Conservation (phyloP, 176 grass and related monocot genomes). For the Ensete ventricosum region DNA sequence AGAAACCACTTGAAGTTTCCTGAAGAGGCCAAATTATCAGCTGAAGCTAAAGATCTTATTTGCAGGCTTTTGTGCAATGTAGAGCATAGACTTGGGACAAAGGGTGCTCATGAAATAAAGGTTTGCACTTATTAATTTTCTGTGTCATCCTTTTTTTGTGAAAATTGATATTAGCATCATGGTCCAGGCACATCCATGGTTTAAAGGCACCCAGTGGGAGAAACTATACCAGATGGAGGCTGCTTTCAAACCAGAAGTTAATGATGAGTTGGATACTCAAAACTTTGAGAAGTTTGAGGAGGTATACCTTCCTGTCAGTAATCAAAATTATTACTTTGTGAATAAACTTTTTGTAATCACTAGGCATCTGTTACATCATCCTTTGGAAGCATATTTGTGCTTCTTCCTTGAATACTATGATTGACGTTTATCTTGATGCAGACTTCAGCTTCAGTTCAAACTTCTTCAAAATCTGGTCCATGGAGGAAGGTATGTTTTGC, state of each 20-base stretch:
- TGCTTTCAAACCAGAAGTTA: slow-evolving; percentile 25
- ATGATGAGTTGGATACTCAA: slow-evolving; percentile 27
- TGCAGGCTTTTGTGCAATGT: slow-evolving; percentile 19
- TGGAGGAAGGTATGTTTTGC: slow-evolving; percentile 19
- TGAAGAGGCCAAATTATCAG: slow-evolving; percentile 18
- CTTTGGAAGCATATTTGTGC: not conserved
- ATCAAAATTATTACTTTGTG: not conserved
- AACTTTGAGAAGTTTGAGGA: slow-evolving; percentile 31
- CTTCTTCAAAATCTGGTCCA: slow-evolving; percentile 23
- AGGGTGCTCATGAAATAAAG: slow-evolving; percentile 24
- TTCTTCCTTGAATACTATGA: not conserved
- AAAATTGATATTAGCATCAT: not conserved
- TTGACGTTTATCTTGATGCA: slow-evolving; percentile 6
- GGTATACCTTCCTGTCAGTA: not conserved
- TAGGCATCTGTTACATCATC: not conserved
- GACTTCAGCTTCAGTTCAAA: slow-evolving; percentile 1
- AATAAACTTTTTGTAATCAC: not conserved
- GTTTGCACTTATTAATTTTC: not conserved
- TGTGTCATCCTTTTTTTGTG: not conserved
- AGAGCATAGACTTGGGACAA: slow-evolving; percentile 18
- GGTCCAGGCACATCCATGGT: slow-evolving; percentile 17
- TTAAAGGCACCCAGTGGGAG: slow-evolving; percentile 20
- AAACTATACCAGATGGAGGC: slow-evolving; percentile 24
- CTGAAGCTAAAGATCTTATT: slow-evolving; percentile 25
- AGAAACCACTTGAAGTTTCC: slow-evolving; percentile 22